These are phyloP conservation scores for Xenoacremonium recifei DNA, from an alignment of 2,329 filamentous ascomycete genomes.

Conservation along the genomic window DNA sequence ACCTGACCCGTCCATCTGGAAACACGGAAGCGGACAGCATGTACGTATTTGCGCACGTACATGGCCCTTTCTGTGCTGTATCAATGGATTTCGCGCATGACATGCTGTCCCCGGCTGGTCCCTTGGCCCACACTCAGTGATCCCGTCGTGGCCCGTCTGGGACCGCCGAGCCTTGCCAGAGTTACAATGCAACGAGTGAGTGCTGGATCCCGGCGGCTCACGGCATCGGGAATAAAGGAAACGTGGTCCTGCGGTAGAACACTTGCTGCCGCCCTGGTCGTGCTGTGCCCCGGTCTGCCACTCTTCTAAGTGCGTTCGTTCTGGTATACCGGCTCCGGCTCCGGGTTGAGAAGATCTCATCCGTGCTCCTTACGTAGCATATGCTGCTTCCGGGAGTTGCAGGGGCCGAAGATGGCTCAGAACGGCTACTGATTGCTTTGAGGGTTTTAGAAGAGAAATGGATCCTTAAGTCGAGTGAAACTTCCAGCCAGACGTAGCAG, in stretches of 20 bases:
- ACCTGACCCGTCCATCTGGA: conserved; percentile 19
- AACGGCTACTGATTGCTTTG: too few species aligned
- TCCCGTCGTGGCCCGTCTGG: background rate
- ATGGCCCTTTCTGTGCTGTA: too few species aligned
- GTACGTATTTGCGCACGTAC: too few species aligned
- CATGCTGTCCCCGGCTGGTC: background rate
- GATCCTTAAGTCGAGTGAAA: too few species aligned
- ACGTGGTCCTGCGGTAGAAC: conserved; percentile 17
- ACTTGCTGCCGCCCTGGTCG: conserved; percentile 17
- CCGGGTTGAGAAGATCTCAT: conserved; percentile 6
- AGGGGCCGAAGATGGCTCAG: too few species aligned
- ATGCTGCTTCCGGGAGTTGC: too few species aligned
- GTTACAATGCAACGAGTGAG: background rate
- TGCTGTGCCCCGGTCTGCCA: conserved; percentile 17
- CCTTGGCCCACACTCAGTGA: background rate
- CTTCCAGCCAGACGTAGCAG: too few species aligned
- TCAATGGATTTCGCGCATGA: conserved; percentile 18
- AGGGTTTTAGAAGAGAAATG: too few species aligned
- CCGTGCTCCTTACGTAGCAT: too few species aligned
- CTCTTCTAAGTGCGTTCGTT: conserved; percentile 10
- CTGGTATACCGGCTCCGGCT: conserved; percentile 9
- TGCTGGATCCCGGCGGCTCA: conserved; percentile 10
- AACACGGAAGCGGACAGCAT: conserved; percentile 13
- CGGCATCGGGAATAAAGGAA: conserved; percentile 19
- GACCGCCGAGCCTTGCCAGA: background rate